These are phyloP conservation scores for Fomitopsis pulvina DNA, from an alignment of 768 basidiomycete species.

Conservation along the genomic window DNA sequence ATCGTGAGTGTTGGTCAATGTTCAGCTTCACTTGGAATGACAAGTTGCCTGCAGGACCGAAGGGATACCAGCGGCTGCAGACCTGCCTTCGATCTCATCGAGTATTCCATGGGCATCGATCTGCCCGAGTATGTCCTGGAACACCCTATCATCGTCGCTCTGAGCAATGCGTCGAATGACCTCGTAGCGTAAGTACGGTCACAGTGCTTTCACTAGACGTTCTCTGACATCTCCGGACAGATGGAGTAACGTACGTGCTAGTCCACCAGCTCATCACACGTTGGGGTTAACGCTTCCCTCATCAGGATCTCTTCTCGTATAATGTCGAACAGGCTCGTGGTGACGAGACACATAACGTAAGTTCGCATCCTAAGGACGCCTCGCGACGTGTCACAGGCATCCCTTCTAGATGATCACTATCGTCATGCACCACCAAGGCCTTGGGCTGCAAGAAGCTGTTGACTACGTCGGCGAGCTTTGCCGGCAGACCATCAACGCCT, in stretches of 20 bases:
- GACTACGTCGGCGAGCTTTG: constrained; percentile 63
- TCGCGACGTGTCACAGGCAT: neutral
- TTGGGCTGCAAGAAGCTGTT: constrained; percentile 54
- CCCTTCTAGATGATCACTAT: constrained; percentile 46
- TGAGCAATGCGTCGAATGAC: constrained; percentile 71
- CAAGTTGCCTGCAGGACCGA: constrained; percentile 30
- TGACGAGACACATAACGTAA: neutral
- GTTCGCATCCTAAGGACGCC: neutral
- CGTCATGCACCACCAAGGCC: constrained; percentile 53
- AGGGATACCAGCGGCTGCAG: constrained; percentile 79
- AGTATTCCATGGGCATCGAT: constrained; percentile 68
- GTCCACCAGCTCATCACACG: neutral
- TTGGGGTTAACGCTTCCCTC: neutral
- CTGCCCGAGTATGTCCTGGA: constrained; percentile 76
- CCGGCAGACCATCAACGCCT: constrained; percentile 44
- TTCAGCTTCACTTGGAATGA: neutral
- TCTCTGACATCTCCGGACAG: neutral
- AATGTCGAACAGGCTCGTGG: constrained; percentile 77
- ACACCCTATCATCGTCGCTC: constrained; percentile 53
- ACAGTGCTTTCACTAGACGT: constrained; percentile 1
- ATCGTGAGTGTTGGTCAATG: constrained; percentile 16
- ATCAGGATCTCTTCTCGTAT: constrained; percentile 76
- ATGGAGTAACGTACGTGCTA: constrained; percentile 13
- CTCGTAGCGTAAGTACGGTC: constrained; percentile 41
- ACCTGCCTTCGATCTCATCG: constrained; percentile 70